Evolutionary conservation across 2,329 filamentous ascomycete genomes (phyloP).

Genomic region (Aureobasidium sp.): DNA sequence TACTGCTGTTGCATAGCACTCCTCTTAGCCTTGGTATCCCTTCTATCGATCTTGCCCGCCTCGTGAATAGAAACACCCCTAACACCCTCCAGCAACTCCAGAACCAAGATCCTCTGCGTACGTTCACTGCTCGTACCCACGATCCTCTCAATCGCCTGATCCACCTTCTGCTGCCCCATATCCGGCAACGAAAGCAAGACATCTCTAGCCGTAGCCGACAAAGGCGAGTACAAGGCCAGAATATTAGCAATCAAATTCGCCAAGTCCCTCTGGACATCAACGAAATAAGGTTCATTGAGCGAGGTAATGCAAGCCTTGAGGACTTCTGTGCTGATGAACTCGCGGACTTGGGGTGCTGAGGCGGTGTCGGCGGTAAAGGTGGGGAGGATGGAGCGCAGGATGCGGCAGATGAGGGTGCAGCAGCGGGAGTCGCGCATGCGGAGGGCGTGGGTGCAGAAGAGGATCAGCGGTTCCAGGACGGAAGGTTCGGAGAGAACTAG

Average conservation of each 20-base stretch:
- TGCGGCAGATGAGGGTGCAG: slow-evolving; percentile 74
- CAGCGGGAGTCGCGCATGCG: slow-evolving; percentile 84
- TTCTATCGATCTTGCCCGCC: slow-evolving; percentile 67
- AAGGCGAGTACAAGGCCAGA: slow-evolving; percentile 64
- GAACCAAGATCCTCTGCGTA: slow-evolving; percentile 70
- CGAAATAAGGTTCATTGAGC: slow-evolving; percentile 92
- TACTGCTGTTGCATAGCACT: slow-evolving; percentile 34
- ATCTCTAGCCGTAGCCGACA: slow-evolving; percentile 62
- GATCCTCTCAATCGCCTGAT: slow-evolving; percentile 40
- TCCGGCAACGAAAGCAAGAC: slow-evolving; percentile 76
- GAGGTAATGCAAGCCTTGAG: slow-evolving; percentile 84
- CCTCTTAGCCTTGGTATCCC: slow-evolving; percentile 21
- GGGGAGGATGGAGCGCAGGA: slow-evolving; percentile 78
- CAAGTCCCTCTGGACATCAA: slow-evolving; percentile 89
- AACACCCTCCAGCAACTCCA: slow-evolving; percentile 79
- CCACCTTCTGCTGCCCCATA: slow-evolving; percentile 61
- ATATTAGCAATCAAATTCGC: slow-evolving; percentile 83
- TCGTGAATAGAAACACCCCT: slow-evolving; percentile 90
- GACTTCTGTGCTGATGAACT: slow-evolving; percentile 84
- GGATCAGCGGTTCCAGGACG: slow-evolving; percentile 78
- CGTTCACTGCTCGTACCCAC: slow-evolving; percentile 46
- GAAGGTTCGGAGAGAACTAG: slow-evolving; percentile 74
- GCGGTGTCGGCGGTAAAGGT: slow-evolving; percentile 54
- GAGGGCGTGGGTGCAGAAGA: slow-evolving; percentile 87
- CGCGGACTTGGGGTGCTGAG: slow-evolving; percentile 61